Percentiles rank a stretch among this genome's conserved stretches.
Evolutionary conservation across 306 rosid genomes (phyloP).

Genomic region (Hylodesmum podocarpum): DNA sequence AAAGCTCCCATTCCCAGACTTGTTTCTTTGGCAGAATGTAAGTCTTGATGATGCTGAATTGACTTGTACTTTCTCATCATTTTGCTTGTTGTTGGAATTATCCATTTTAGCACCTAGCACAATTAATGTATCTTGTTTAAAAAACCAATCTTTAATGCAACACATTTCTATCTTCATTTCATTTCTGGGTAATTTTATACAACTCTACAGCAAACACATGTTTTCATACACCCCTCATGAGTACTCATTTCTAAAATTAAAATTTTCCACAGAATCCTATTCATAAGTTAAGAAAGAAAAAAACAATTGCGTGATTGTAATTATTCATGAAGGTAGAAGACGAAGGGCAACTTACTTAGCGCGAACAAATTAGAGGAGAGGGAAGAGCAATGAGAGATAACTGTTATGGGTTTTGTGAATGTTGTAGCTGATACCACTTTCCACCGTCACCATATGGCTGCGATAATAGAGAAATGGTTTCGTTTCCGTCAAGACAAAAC

Average conservation of each 20-base stretch:
- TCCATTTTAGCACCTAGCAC: slow-evolving; percentile 39
- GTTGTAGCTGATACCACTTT: no score
- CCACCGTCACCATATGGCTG: no score
- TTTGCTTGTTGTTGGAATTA: slow-evolving; percentile 23
- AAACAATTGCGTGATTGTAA: background rate
- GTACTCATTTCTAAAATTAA: background rate
- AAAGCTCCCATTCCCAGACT: slow-evolving; percentile 58
- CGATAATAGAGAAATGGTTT: background rate
- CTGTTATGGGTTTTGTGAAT: no score
- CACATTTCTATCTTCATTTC: background rate
- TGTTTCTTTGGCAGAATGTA: slow-evolving; percentile 56
- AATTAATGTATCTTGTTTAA: background rate
- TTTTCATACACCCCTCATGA: background rate
- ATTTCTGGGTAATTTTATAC: background rate
- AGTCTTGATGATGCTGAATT: slow-evolving; percentile 22
- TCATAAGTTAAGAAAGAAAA: background rate
- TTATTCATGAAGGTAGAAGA: background rate
- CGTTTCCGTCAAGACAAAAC: background rate
- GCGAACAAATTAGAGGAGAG: background rate
- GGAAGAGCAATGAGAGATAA: background rate
- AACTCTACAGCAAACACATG: background rate
- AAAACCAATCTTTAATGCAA: background rate
- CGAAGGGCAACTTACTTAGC: background rate
- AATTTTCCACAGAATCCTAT: background rate
- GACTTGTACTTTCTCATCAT: slow-evolving; percentile 21